phyloP scores from a whole-genome alignment of 768 basidiomycete species.

The Mycena epipterygia region DNA sequence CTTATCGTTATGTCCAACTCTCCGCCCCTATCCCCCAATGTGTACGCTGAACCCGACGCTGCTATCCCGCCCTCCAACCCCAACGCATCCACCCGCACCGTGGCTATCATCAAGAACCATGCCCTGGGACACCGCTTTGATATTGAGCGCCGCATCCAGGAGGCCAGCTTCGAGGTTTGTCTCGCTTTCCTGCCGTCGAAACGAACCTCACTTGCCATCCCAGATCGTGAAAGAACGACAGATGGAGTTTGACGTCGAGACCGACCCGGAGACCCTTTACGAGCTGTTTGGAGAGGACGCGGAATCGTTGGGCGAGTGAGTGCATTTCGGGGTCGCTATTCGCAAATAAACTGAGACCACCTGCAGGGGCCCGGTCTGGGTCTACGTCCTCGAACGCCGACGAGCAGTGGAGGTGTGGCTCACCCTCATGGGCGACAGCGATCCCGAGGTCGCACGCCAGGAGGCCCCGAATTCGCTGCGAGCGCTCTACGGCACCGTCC shows the following conservation, averaged over 20 bases:
- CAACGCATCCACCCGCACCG: constrained; percentile 68
- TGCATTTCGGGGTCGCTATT: constrained; percentile 37
- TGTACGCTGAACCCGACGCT: constrained; percentile 40
- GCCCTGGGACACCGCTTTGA: constrained; percentile 81
- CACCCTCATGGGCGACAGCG: constrained; percentile 79
- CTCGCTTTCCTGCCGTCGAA: constrained; percentile 26
- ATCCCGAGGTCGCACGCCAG: constrained; percentile 68
- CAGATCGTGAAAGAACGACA: constrained; percentile 91
- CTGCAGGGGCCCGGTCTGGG: constrained; percentile 85
- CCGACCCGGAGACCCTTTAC: constrained; percentile 82
- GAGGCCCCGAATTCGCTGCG: constrained; percentile 77
- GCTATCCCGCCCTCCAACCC: constrained; percentile 11
- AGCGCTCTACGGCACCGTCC: constrained; percentile 72
- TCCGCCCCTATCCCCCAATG: constrained; percentile 39
- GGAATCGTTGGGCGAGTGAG: constrained; percentile 82
- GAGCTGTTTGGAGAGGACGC: constrained; percentile 88
- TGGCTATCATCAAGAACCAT: constrained; percentile 89
- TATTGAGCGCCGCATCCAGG: constrained; percentile 83
- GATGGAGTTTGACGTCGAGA: constrained; percentile 90
- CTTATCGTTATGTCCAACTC: constrained; percentile 25
- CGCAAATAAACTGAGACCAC: constrained; percentile 14
- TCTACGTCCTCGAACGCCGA: constrained; percentile 88
- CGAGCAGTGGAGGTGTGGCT: constrained; percentile 86
- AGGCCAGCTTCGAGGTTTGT: constrained; percentile 85
- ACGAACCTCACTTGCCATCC: constrained; percentile 34